These are phyloP conservation scores for Stylonectria norvegica DNA, from an alignment of 2,329 filamentous ascomycete genomes.

Conservation along the genomic window DNA sequence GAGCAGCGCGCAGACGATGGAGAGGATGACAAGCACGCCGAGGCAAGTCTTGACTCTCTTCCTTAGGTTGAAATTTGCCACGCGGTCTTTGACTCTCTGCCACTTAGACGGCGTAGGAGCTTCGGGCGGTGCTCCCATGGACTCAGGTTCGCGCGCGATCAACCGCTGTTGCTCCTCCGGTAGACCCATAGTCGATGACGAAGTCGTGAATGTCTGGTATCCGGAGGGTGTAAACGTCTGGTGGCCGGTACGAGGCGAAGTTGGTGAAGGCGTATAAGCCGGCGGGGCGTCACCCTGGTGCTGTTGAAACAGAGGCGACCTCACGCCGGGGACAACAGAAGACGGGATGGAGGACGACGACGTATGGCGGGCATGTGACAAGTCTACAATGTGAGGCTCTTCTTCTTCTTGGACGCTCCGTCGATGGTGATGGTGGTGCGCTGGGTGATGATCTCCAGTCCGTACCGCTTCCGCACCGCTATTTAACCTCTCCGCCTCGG, in stretches of 20 bases:
- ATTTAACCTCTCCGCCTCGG: conserved; percentile 40
- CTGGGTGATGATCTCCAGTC: neutral
- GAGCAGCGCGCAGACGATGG: conserved; percentile 30
- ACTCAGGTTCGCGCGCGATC: conserved; percentile 43
- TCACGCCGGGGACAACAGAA: neutral
- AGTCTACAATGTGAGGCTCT: neutral
- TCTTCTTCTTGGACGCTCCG: conserved; percentile 23
- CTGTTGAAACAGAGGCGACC: conserved; percentile 10
- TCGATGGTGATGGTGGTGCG: conserved; percentile 17
- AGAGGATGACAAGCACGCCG: conserved; percentile 32
- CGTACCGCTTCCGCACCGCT: conserved; percentile 3
- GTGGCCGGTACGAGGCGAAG: too few species aligned
- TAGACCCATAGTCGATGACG: conserved; percentile 37
- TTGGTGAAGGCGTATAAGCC: conserved; percentile 46
- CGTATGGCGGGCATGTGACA: too few species aligned
- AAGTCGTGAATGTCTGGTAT: conserved; percentile 43
- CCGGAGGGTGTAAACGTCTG: conserved; percentile 28
- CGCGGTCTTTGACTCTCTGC: conserved; percentile 26
- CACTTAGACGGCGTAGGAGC: conserved; percentile 25
- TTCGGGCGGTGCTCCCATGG: conserved; percentile 38
- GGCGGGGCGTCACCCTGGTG: conserved; percentile 44
- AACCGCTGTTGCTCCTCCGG: conserved; percentile 42
- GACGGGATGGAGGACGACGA: too few species aligned
- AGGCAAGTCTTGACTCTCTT: conserved; percentile 30
- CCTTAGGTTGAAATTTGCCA: conserved; percentile 18